Conservation (phyloP, 306 rosid species). For the Prinsepia uniflora region DNA sequence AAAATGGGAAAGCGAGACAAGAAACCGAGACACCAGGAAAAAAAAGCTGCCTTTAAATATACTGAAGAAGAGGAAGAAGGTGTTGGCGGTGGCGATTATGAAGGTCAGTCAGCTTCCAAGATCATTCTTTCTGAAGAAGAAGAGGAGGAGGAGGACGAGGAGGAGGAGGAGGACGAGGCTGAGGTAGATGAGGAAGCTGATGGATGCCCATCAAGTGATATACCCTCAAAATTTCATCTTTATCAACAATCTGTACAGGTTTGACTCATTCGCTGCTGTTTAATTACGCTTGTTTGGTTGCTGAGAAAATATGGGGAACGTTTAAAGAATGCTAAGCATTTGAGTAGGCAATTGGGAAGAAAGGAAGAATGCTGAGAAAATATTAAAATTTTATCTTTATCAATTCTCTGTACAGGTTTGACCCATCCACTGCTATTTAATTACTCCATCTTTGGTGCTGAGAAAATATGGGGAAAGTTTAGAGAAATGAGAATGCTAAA, state of each 20-base stretch:
- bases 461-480: too few species aligned
- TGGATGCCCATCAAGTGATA: slow-evolving; percentile 37
- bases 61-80: slow-evolving; percentile 39
- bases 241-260: slow-evolving; percentile 95
- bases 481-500: too few species aligned
- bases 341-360: background rate
- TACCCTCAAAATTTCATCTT: slow-evolving; percentile 78
- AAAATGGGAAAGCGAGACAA: slow-evolving; percentile 44
- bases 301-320: background rate
- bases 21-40: slow-evolving; percentile 38
- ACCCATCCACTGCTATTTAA: too few species aligned
- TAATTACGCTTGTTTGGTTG: slow-evolving; percentile 12
- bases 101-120: slow-evolving; percentile 30
- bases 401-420: too few species aligned
- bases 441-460: too few species aligned
- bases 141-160: slow-evolving; percentile 25
- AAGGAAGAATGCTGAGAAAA: background rate
- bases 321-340: background rate
- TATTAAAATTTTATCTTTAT: too few species aligned
- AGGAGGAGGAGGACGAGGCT: slow-evolving; percentile 17
- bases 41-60: slow-evolving; percentile 33
- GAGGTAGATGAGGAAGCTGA: slow-evolving; percentile 21
- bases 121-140: slow-evolving; percentile 23
- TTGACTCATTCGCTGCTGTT: slow-evolving; percentile 13
- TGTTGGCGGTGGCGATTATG: background rate